phyloP scores from a whole-genome alignment of 1,284 basidiomycete genomes.

The Marasmius fiardii region DNA sequence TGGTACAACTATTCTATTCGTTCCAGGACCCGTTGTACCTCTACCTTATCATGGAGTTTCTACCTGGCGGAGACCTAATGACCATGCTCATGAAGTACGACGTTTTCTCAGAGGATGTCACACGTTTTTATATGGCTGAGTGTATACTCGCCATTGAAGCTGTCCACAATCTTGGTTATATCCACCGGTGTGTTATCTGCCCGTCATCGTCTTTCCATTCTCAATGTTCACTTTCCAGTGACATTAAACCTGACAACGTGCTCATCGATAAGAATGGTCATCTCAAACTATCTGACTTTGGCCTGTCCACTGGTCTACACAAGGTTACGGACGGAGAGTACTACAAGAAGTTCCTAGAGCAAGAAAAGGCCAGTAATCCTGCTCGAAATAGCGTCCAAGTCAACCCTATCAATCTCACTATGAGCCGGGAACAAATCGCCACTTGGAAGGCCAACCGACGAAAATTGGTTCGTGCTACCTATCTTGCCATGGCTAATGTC shows the following conservation, averaged over 20 bases:
- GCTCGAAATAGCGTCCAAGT: conserved; percentile 93
- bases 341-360: conserved; percentile 85
- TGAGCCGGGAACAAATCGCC: conserved; percentile 93
- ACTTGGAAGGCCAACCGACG: conserved; percentile 99
- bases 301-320: conserved; percentile 96
- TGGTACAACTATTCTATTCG: conserved; percentile 97
- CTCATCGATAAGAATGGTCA: conserved; percentile 96
- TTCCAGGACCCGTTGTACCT: conserved; percentile 97
- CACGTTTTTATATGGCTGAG: conserved; percentile 99
- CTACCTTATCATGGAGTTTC: conserved; percentile 98
- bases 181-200: conserved; percentile 72
- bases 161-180: conserved; percentile 98
- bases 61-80: conserved; percentile 98
- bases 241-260: conserved; percentile 99
- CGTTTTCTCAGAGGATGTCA: conserved; percentile 98
- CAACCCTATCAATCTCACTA: conserved; percentile 92
- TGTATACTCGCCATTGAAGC: conserved; percentile 98
- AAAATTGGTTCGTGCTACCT: conserved; percentile 71
- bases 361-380: conserved; percentile 54
- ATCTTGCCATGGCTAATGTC: too few relatives aligned
- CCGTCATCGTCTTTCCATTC: conserved; percentile 8
- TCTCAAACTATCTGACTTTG: conserved; percentile 97
- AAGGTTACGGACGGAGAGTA: conserved; percentile 95
- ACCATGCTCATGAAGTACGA: conserved; percentile 99
- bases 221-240: conserved; percentile 45